Evolutionary conservation across 2,329 filamentous ascomycete species (phyloP), one percentile per base, ranked within the genome.

Genomic region (Tympanopsis confertula): DNA sequence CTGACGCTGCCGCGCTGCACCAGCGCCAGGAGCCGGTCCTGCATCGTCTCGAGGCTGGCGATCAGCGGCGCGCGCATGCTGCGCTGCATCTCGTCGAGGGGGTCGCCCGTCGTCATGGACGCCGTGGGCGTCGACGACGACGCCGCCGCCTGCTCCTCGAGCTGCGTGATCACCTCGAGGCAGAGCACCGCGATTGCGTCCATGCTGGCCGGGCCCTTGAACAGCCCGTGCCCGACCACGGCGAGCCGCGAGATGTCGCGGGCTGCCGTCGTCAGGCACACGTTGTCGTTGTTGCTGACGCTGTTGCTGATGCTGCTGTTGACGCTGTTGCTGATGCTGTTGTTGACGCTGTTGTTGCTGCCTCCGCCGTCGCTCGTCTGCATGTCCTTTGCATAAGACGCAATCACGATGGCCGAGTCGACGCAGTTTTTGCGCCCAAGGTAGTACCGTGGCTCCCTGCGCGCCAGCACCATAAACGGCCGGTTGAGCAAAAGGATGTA

Each of bases 401-500:
- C 22, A 26, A 26, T 26, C 7, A 26, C n/a, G 7, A 26, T 7
- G n/a, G 22, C 22, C 22, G 22, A 26, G 7, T 26, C 22, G 22
- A 26, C 22, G 22, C 22, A 26, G 13, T 52, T 46, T 38, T 54
- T 55, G 14, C 49, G 46, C 2, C 52, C 57, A 45, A 49, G 57
- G 38, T 53, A 48, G 38, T 49, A 58, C 15, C 44, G 41, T 14
- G 50, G 53, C 10, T 54, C 37, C 0, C 42, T 42, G 13, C 38
- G 48, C 17, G 53, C 49, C 37, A 46, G 44, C 13, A 35, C 35
- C 17, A 51, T 52, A 42, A 49, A 57, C 1, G 52, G 52, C 2
- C 58, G 55, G 37, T 68, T 62, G 2, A 68, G 52, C 5, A 53
- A 50, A 12, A 67, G 53, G 7, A 65, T 42, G 41, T 63, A 65